Conservation (phyloP, 1,139 yeast genomes). For the Pneumocystis canis region DNA sequence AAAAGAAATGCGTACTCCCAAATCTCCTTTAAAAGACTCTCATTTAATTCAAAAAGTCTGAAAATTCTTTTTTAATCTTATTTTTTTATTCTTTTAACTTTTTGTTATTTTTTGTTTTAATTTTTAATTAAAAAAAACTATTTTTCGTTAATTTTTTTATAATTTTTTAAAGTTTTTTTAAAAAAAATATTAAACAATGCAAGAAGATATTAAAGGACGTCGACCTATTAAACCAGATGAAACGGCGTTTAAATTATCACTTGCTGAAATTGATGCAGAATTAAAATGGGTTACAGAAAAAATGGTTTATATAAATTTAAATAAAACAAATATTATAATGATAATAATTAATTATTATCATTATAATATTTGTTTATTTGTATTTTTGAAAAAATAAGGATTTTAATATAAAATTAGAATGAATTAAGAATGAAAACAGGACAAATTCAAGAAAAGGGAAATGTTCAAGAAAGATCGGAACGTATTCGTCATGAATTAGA, state of each 20-base stretch:
- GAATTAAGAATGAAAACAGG: neutral
- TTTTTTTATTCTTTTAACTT: neutral
- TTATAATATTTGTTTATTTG: too few species aligned
- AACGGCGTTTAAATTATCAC: constrained; percentile 31
- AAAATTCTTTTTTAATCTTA: neutral
- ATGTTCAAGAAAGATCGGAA: constrained; percentile 38
- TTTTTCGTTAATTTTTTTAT: too few species aligned
- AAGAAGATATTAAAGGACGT: constrained; percentile 7
- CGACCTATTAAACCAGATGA: constrained; percentile 26
- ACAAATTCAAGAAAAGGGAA: neutral
- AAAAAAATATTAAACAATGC: neutral
- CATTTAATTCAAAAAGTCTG: neutral
- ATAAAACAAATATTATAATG: too few species aligned
- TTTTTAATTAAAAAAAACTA: too few species aligned
- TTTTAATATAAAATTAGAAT: neutral
- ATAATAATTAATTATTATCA: neutral
- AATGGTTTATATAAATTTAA: too few species aligned
- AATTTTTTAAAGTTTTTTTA: too few species aligned
- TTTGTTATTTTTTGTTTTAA: neutral
- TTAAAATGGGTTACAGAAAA: neutral
- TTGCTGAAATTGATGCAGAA: constrained; percentile 18
- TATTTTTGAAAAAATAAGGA: too few species aligned
- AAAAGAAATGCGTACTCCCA: neutral
- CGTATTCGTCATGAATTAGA: constrained; percentile 51
- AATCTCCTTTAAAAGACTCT: neutral